Conservation (phyloP, 139 green algal genomes). For the Tetraselmis striata region DNA sequence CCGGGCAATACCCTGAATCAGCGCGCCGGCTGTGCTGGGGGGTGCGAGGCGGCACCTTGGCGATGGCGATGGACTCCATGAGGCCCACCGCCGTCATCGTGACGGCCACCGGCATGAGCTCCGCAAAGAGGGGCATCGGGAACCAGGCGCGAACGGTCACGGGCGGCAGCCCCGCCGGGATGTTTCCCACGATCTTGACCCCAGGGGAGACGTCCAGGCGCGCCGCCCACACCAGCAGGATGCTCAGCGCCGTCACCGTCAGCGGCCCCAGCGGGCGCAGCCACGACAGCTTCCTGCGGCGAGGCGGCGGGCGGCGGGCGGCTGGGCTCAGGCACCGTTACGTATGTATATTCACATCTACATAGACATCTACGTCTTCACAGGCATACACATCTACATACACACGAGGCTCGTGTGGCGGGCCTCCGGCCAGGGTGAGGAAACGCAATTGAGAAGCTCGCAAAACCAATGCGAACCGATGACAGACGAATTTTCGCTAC, state of each 20-base stretch:
- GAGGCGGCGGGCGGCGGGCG: neutral
- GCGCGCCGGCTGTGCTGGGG: too few relatives aligned
- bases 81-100: constrained; percentile 24
- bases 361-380: too few relatives aligned
- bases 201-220: too few relatives aligned
- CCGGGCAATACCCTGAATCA: too few relatives aligned
- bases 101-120: constrained; percentile 37
- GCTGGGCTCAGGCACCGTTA: too few relatives aligned
- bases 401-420: too few relatives aligned
- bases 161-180: constrained; percentile 39
- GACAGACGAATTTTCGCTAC: too few relatives aligned
- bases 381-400: too few relatives aligned
- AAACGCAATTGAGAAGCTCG: too few relatives aligned
- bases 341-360: neutral
- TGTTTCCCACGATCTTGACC: constrained; percentile 33
- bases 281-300: constrained; percentile 19
- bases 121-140: constrained; percentile 29
- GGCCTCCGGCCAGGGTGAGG: too few relatives aligned
- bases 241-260: constrained; percentile 41
- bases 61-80: constrained; percentile 78
- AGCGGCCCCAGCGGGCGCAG: constrained; percentile 45
- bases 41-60: constrained; percentile 66
- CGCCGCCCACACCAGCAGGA: too few relatives aligned
- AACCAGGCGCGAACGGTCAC: constrained; percentile 36
- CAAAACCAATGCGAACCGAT: too few relatives aligned